phyloP scores from a whole-genome alignment of 2,329 filamentous ascomycete species.

The Curvularia lunata region DNA sequence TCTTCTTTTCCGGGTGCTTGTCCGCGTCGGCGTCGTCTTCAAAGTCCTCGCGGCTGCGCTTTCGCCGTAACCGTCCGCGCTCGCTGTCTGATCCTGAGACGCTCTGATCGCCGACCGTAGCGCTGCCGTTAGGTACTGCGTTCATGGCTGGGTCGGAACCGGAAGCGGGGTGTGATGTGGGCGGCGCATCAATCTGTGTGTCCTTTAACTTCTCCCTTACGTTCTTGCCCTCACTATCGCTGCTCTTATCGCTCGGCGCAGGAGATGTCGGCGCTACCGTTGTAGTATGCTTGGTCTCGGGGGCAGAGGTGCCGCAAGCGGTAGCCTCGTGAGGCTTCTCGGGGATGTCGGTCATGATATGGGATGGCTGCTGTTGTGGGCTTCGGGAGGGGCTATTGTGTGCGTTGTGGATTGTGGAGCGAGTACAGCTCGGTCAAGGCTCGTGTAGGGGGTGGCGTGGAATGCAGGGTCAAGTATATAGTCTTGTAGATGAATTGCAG shows the following conservation, averaged over 20 bases:
- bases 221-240: constrained; percentile 61
- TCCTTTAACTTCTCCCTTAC: constrained; percentile 67
- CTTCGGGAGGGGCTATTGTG: constrained; percentile 5
- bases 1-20: constrained; percentile 41
- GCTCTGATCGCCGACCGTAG: constrained; percentile 32
- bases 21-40: constrained; percentile 47
- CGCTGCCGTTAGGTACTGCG: constrained; percentile 33
- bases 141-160: constrained; percentile 32
- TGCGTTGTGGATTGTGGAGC: constrained; percentile 10
- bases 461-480: background rate
- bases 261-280: constrained; percentile 34
- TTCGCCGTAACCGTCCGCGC: constrained; percentile 50
- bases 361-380: constrained; percentile 9
- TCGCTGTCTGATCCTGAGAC: constrained; percentile 47
- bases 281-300: constrained; percentile 19
- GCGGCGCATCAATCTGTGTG: constrained; percentile 61
- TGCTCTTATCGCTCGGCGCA: constrained; percentile 50
- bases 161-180: constrained; percentile 26
- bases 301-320: constrained; percentile 15
- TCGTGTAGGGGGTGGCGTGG: background rate
- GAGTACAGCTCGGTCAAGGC: background rate
- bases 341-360: constrained; percentile 34
- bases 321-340: constrained; percentile 29
- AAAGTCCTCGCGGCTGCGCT: constrained; percentile 56
- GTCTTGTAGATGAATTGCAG: background rate